Evolutionary conservation across 805 yeast genomes (phyloP).

Genomic region (Kodamaea neixiangensis): DNA sequence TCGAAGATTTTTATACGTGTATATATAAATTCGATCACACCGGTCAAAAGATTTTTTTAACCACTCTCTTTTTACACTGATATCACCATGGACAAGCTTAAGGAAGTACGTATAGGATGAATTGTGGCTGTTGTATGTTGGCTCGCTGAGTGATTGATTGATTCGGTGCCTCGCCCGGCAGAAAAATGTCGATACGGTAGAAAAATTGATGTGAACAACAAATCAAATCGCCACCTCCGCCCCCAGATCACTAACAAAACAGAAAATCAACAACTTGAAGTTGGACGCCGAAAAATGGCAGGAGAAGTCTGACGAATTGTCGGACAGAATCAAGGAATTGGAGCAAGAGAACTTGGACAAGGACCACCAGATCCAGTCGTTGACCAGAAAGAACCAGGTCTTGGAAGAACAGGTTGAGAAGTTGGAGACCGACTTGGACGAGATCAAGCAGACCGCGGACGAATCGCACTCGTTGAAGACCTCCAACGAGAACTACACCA

Average conservation of each 20-base stretch:
- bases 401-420: conserved; percentile 83
- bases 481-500: conserved; percentile 85
- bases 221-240: conserved; percentile 1
- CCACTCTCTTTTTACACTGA: background rate
- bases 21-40: background rate
- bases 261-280: conserved; percentile 88
- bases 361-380: conserved; percentile 92
- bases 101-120: conserved; percentile 56
- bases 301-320: conserved; percentile 89
- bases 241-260: conserved; percentile 7
- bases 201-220: background rate
- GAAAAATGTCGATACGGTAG: no score
- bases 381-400: conserved; percentile 87
- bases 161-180: no score
- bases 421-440: conserved; percentile 70
- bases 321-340: conserved; percentile 77
- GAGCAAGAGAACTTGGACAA: conserved; percentile 91
- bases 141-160: background rate
- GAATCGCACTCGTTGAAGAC: conserved; percentile 87
- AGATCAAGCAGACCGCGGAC: conserved; percentile 83
- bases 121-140: no score
- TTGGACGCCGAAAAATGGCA: conserved; percentile 97
- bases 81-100: conserved; percentile 54
- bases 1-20: conserved; percentile 1
- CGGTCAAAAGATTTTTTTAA: background rate